Evolutionary conservation across 345 rosid genomes (phyloP).

Genomic region (Citrus inodora): DNA sequence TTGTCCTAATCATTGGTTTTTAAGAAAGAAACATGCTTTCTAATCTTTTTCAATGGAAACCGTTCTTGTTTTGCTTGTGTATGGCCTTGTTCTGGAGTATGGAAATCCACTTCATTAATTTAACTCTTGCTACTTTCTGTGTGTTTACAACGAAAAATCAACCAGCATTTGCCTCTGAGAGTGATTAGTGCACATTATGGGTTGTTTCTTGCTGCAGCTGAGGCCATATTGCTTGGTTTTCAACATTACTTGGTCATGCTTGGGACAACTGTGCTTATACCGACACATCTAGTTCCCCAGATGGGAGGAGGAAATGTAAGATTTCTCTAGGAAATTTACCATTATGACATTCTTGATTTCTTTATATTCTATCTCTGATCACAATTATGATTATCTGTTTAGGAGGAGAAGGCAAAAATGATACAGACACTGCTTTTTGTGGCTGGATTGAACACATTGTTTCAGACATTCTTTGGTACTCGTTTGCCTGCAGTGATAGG

Average conservation of each 20-base stretch:
- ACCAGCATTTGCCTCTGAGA: slow-evolving; percentile 4
- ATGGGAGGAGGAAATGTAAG: slow-evolving; percentile 98
- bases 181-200: slow-evolving; percentile 1
- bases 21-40: neutral
- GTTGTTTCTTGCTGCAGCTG: slow-evolving; percentile 56
- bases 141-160: neutral
- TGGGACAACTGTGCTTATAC: slow-evolving; percentile 89
- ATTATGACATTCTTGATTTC: neutral
- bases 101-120: neutral
- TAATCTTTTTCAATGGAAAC: neutral
- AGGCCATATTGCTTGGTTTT: slow-evolving; percentile 89
- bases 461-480: slow-evolving; percentile 79
- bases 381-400: neutral
- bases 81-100: neutral
- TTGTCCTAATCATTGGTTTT: neutral
- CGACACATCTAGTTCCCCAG: slow-evolving; percentile 76
- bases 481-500: slow-evolving; percentile 93
- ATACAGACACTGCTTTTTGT: slow-evolving; percentile 88
- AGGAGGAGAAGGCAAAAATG: slow-evolving; percentile 97
- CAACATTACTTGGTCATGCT: slow-evolving; percentile 98
- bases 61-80: neutral
- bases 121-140: neutral
- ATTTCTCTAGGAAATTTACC: slow-evolving; percentile 2
- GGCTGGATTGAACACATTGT: slow-evolving; percentile 79
- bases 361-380: neutral